Evolutionary conservation across 495 filamentous ascomycete species (phyloP).

Genomic region (Hyaloscypha bicolor): DNA sequence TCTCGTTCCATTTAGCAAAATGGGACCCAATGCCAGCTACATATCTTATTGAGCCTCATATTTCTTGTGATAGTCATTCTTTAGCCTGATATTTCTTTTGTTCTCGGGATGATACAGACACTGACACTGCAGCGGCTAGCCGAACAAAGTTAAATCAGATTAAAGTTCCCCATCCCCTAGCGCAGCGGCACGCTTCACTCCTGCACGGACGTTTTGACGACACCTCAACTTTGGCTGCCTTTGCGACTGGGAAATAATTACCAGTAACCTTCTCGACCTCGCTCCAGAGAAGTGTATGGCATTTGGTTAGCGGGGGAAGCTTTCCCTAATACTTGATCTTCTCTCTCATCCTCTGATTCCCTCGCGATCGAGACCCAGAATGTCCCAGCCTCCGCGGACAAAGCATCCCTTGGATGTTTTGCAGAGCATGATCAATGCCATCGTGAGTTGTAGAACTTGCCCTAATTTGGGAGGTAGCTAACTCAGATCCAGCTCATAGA

Average conservation of each 20-base stretch:
- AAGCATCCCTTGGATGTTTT: constrained; percentile 43
- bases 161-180: neutral
- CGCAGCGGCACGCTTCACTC: neutral
- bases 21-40: neutral
- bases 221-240: neutral
- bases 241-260: neutral
- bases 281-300: neutral
- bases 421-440: constrained; percentile 47
- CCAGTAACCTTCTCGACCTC: neutral
- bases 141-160: neutral
- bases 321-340: neutral
- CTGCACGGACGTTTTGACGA: neutral
- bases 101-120: neutral
- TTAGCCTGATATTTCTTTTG: neutral
- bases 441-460: constrained; percentile 38
- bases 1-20: neutral
- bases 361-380: constrained; percentile 20
- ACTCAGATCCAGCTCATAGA: constrained; percentile 45
- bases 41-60: neutral
- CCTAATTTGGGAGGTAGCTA: neutral
- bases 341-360: neutral
- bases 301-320: neutral
- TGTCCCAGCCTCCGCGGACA: constrained; percentile 38
- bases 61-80: neutral
- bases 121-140: neutral